phyloP scores from a whole-genome alignment of 2,329 filamentous ascomycete species.

The Ophiostoma sp. region DNA sequence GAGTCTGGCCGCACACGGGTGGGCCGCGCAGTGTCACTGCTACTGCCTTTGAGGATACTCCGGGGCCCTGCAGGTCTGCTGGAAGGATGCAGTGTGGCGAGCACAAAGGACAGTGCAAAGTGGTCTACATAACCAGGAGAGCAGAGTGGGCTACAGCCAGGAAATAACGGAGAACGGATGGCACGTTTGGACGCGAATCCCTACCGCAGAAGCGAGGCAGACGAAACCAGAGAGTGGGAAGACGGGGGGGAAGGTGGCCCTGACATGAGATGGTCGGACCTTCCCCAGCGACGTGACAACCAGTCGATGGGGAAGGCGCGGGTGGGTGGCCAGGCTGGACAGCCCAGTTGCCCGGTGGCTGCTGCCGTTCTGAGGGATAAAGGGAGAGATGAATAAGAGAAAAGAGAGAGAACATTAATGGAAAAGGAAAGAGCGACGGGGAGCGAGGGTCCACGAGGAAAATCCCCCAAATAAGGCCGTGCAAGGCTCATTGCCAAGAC shows the following conservation, averaged over 20 bases:
- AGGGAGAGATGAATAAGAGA: slow-evolving; percentile 6
- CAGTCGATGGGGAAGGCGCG: slow-evolving; percentile 18
- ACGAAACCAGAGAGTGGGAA: slow-evolving; percentile 2
- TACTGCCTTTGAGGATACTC: neutral
- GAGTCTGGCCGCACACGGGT: slow-evolving; percentile 10
- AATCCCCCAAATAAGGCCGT: slow-evolving; percentile 7
- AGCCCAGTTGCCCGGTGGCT: slow-evolving; percentile 2
- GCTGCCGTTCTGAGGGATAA: neutral
- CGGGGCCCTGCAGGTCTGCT: neutral
- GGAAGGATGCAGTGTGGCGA: neutral
- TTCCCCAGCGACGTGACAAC: slow-evolving; percentile 16
- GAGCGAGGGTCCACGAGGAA: slow-evolving; percentile 9
- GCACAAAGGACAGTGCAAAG: neutral
- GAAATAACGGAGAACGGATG: neutral
- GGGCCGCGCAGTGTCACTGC: neutral
- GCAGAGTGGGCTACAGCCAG: neutral
- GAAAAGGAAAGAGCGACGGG: slow-evolving; percentile 10
- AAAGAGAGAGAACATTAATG: slow-evolving; percentile 8
- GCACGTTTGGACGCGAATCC: neutral
- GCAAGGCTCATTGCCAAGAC: slow-evolving; percentile 9
- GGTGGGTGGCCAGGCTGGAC: slow-evolving; percentile 7
- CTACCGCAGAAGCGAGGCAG: neutral
- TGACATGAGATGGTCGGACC: slow-evolving; percentile 16
- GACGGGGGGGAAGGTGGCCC: slow-evolving; percentile 10
- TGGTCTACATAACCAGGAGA: neutral